Evolutionary conservation across 768 basidiomycete genomes (phyloP).

Genomic region (Russula ochroleuca): DNA sequence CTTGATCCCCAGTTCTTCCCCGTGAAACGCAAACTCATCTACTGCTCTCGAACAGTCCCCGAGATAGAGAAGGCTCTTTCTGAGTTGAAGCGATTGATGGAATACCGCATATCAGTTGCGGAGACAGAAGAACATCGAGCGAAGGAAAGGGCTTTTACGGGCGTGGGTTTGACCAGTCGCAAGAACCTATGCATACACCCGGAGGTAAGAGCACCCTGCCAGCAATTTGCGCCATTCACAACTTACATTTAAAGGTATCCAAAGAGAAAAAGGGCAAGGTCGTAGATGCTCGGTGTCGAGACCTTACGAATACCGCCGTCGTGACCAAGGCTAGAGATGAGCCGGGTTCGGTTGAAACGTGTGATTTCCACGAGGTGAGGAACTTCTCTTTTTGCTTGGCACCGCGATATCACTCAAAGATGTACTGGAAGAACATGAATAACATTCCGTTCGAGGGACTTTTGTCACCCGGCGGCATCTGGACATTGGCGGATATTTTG

Average conservation of each 20-base stretch:
- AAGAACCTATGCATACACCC: slow-evolving; percentile 97
- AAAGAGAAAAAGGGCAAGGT: slow-evolving; percentile 98
- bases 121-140: slow-evolving; percentile 69
- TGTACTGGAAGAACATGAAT: slow-evolving; percentile 62
- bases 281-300: slow-evolving; percentile 94
- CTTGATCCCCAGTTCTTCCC: slow-evolving; percentile 69
- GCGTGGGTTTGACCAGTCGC: slow-evolving; percentile 89
- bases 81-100: slow-evolving; percentile 90
- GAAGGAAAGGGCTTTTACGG: slow-evolving; percentile 80
- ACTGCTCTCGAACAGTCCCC: slow-evolving; percentile 98
- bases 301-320: slow-evolving; percentile 80
- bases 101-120: slow-evolving; percentile 70
- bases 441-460: slow-evolving; percentile 75
- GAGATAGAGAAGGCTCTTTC: slow-evolving; percentile 98
- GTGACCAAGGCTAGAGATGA: slow-evolving; percentile 81
- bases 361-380: slow-evolving; percentile 91
- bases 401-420: background rate
- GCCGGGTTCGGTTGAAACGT: slow-evolving; percentile 88
- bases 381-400: slow-evolving; percentile 14
- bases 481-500: slow-evolving; percentile 90
- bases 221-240: background rate
- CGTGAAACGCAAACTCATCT: slow-evolving; percentile 88
- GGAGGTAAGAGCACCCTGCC: slow-evolving; percentile 52
- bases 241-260: slow-evolving; percentile 56
- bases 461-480: slow-evolving; percentile 83